Base-by-base conservation (phyloP, 1,139 yeast species). In the Pichia sp. region DNA sequence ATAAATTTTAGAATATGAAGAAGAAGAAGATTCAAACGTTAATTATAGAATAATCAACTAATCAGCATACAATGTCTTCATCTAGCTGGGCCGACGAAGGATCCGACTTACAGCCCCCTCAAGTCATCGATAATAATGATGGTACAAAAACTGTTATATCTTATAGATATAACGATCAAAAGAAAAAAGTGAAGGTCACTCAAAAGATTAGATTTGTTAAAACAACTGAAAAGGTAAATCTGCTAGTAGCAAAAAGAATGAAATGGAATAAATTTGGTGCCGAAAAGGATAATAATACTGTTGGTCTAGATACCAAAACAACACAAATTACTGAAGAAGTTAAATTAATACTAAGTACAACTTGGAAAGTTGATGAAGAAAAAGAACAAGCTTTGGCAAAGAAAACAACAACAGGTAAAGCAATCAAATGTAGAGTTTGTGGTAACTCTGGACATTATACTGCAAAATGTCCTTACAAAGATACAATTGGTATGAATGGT, bases 401-500 rank as follows among this genome's bases (percentile, higher is more conserved):
- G 55, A 43, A 41, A 27, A 68, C 69, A 55, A 72, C 70, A 40
- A 29, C 32, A 11, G 67, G 67, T 47, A 48, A 48, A 30, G 74
- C 71, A 55, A 65, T 76, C 54, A 60, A 59, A 38, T 92, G 98
- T 79, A 86, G 97, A 78, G 72, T 77, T 49, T 92, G 99, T 83
- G 83, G 84, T 54, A 97, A 96, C 61, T 85, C 81, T 56, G 50
- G 50, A n/a, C 99, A 92, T 75, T 87, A 82, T 77, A 86, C 97
- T 35, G 72, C 90, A 64, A 82, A 85, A 70, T 92, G 99, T 84
- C 98, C 98, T 54, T 87, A 82, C 76, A 90, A 86, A 70, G 95
- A 85, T 59, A 85, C 94, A 37, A 73, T 92, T 66, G 94, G 90
- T 34, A 73, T 74, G 38, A 69, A 68, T 42, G 56, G 65, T 23